Percentiles rank a stretch among this genome's conserved stretches.
These are phyloP conservation scores for Exophiala calicioides DNA, from an alignment of 2,329 filamentous ascomycete genomes.

Conservation along the genomic window DNA sequence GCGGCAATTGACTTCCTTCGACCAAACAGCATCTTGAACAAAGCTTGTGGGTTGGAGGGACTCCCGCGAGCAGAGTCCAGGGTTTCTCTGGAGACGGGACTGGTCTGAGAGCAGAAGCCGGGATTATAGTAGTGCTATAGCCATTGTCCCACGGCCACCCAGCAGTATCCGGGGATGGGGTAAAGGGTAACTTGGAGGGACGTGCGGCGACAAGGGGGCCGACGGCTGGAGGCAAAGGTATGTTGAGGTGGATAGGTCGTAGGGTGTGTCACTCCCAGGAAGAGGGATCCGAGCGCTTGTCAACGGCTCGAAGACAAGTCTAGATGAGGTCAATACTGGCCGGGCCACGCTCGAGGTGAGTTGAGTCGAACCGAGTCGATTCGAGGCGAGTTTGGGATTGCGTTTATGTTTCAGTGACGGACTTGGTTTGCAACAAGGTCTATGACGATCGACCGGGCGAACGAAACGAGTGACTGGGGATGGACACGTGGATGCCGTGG, in stretches of 20 bases:
- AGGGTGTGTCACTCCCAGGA: too few relatives aligned
- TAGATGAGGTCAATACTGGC: slow-evolving; percentile 2
- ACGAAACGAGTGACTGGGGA: too few relatives aligned
- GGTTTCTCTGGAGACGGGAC: background rate
- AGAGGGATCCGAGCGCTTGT: slow-evolving; percentile 3
- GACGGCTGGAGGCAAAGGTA: background rate
- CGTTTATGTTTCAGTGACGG: too few relatives aligned
- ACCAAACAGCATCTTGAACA: slow-evolving; percentile 22
- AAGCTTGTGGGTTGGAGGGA: too few relatives aligned
- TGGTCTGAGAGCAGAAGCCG: background rate
- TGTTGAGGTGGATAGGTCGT: background rate
- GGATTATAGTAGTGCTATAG: slow-evolving; percentile 4
- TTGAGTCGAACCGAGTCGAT: background rate
- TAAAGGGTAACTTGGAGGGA: background rate
- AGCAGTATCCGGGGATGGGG: background rate
- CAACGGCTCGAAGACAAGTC: background rate
- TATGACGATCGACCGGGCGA: too few relatives aligned
- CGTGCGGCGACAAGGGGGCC: background rate
- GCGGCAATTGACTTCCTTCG: slow-evolving; percentile 18
- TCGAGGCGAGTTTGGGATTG: background rate
- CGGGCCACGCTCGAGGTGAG: background rate
- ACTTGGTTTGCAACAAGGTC: too few relatives aligned
- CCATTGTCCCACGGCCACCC: background rate
- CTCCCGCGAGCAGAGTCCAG: too few relatives aligned
- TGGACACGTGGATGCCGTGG: too few relatives aligned